Percentiles rank a stretch among this genome's conserved stretches.
phyloP scores from a whole-genome alignment of 306 rosid species.

The Canavalia ensiformis region DNA sequence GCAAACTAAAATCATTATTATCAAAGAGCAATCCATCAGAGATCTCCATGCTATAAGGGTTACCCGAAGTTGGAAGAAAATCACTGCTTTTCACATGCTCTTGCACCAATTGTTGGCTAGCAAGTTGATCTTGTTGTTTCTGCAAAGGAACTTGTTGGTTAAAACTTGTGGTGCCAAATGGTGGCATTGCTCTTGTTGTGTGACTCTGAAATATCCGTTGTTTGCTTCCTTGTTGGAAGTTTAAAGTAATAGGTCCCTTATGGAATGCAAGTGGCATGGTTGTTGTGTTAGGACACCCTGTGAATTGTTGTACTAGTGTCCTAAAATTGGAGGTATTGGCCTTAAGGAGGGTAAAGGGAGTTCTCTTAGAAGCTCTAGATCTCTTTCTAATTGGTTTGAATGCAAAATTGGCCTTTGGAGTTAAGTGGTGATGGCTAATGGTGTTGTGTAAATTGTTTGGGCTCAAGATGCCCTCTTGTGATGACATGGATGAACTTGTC shows the following conservation, averaged over 20 bases:
- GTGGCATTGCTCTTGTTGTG: not conserved
- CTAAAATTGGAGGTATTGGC: constrained; percentile 76
- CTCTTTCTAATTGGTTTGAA: constrained; percentile 58
- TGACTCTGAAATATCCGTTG: constrained; percentile 27
- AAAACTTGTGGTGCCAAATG: constrained; percentile 19
- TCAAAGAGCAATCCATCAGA: constrained; percentile 42
- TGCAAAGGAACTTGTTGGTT: constrained; percentile 22
- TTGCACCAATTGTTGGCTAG: constrained; percentile 14
- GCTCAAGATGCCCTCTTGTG: not conserved
- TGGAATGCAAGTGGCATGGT: constrained; percentile 48
- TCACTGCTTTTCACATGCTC: constrained; percentile 14
- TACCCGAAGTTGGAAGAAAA: not conserved
- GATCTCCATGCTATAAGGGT: constrained; percentile 29
- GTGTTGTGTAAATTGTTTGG: not conserved
- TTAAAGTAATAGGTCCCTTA: constrained; percentile 74
- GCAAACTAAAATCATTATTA: constrained; percentile 41
- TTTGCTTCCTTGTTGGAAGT: constrained; percentile 56
- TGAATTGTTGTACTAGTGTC: constrained; percentile 76
- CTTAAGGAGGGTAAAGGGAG: constrained; percentile 74
- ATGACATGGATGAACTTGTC: not conserved
- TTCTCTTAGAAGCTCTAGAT: constrained; percentile 70
- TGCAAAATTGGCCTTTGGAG: not conserved
- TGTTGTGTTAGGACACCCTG: constrained; percentile 59
- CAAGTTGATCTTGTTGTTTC: not conserved
- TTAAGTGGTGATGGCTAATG: constrained; percentile 1